Evolutionary conservation across 768 basidiomycete species (phyloP).

Genomic region (Leucosporidium creatinivorum): DNA sequence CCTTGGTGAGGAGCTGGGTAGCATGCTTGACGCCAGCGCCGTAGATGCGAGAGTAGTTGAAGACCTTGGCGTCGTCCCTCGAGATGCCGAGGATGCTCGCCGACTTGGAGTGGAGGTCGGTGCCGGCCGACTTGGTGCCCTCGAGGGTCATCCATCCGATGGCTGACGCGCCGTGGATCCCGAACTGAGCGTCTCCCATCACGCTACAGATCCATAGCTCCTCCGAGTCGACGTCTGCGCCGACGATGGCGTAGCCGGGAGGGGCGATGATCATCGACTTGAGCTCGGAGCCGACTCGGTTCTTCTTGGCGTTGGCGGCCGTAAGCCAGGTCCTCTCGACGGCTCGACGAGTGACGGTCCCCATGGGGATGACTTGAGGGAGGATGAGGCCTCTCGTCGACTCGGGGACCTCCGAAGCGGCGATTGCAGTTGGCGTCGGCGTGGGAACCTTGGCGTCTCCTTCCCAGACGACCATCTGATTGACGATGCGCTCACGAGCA

Average conservation of each 20-base stretch:
- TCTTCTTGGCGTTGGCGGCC: slow-evolving; percentile 94
- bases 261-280: slow-evolving; percentile 97
- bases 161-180: slow-evolving; percentile 88
- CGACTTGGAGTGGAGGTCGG: slow-evolving; percentile 94
- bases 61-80: slow-evolving; percentile 91
- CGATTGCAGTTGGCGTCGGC: slow-evolving; percentile 23
- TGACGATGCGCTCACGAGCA: slow-evolving; percentile 78
- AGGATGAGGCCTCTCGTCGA: slow-evolving; percentile 66
- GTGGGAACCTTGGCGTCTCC: slow-evolving; percentile 36
- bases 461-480: slow-evolving; percentile 90
- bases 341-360: slow-evolving; percentile 91
- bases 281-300: slow-evolving; percentile 94
- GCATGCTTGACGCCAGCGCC: slow-evolving; percentile 97
- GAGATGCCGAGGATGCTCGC: slow-evolving; percentile 87
- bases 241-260: slow-evolving; percentile 84
- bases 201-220: slow-evolving; percentile 98
- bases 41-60: slow-evolving; percentile 98
- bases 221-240: slow-evolving; percentile 97
- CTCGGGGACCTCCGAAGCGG: slow-evolving; percentile 16
- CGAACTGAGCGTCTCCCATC: slow-evolving; percentile 98
- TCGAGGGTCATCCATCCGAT: slow-evolving; percentile 99
- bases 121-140: slow-evolving; percentile 87
- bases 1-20: slow-evolving; percentile 73
- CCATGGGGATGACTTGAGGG: slow-evolving; percentile 96
- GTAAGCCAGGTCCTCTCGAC: slow-evolving; percentile 99